These are phyloP conservation scores for Alternaria metachromatica DNA, from an alignment of 2,329 filamentous ascomycete species.

Conservation along the genomic window DNA sequence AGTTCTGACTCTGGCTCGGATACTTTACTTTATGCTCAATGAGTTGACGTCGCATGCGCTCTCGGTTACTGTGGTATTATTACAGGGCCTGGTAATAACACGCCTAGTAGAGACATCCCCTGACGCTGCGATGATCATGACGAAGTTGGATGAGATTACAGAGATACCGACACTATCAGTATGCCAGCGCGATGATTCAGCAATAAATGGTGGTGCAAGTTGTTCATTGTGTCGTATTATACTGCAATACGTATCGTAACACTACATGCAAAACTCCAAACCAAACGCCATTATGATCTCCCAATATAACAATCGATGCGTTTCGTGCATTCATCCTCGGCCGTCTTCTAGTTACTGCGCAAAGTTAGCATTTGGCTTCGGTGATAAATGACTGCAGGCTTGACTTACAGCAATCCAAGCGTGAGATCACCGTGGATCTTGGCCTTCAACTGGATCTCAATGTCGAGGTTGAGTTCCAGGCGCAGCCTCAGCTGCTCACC, in stretches of 20 bases:
- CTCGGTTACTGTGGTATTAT: background rate
- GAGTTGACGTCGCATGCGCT: background rate
- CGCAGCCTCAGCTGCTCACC: constrained; percentile 62
- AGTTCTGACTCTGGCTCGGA: too few species aligned
- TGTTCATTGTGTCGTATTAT: constrained; percentile 24
- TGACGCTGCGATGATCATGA: background rate
- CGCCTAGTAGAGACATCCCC: background rate
- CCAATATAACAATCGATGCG: constrained; percentile 9
- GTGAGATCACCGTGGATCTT: constrained; percentile 70
- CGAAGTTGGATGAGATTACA: background rate
- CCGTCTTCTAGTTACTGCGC: constrained; percentile 37
- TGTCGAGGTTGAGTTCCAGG: constrained; percentile 67
- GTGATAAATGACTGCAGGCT: background rate
- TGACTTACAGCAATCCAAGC: constrained; percentile 59
- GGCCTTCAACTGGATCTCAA: constrained; percentile 69
- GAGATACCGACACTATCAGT: background rate
- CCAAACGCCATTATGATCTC: constrained; percentile 34
- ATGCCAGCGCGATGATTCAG: background rate
- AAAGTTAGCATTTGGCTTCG: constrained; percentile 21
- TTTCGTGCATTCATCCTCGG: constrained; percentile 25
- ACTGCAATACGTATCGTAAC: constrained; percentile 29
- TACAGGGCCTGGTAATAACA: background rate
- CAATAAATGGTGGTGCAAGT: background rate
- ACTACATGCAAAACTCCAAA: constrained; percentile 25
- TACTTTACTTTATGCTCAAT: background rate